Evolutionary conservation across 768 basidiomycete species (phyloP).

Genomic region (Boletus insuetus): DNA sequence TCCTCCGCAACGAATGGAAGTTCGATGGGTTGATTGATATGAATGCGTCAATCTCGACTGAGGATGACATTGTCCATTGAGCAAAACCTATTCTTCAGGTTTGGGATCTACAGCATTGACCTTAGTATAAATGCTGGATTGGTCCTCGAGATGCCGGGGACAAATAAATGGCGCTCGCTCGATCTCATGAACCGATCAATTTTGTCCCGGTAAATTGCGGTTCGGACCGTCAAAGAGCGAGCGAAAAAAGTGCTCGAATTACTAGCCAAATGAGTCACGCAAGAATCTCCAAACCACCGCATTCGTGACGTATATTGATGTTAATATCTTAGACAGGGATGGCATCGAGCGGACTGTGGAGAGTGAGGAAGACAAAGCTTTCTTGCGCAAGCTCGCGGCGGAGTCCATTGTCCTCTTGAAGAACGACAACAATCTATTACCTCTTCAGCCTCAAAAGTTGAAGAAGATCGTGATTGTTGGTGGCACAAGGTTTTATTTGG

Average conservation of each 20-base stretch:
- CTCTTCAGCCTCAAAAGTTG: constrained; percentile 39
- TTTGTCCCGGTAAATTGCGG: constrained; percentile 58
- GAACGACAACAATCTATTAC: constrained; percentile 50
- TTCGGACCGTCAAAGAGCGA: constrained; percentile 63
- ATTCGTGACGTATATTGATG: neutral
- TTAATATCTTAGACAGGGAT: constrained; percentile 69
- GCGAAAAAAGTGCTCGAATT: constrained; percentile 64
- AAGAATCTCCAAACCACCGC: constrained; percentile 43
- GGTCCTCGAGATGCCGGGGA: constrained; percentile 79
- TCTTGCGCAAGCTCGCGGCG: constrained; percentile 66
- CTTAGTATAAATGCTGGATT: constrained; percentile 69
- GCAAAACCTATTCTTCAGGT: constrained; percentile 40
- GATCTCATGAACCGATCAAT: constrained; percentile 64
- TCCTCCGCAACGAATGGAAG: constrained; percentile 73
- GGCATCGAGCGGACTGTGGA: constrained; percentile 65
- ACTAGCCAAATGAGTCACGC: constrained; percentile 68
- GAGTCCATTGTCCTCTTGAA: constrained; percentile 75
- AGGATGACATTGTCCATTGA: neutral
- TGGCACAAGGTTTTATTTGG: constrained; percentile 69
- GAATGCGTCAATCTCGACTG: neutral
- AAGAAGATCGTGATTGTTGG: constrained; percentile 78
- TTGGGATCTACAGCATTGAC: constrained; percentile 68
- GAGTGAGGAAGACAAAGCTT: constrained; percentile 53
- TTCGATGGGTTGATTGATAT: constrained; percentile 75
- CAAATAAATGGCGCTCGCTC: constrained; percentile 72